These are phyloP conservation scores for Coccomyxa subellipsoidea DNA, from an alignment of 163 green algal genomes.

Conservation along the genomic window DNA sequence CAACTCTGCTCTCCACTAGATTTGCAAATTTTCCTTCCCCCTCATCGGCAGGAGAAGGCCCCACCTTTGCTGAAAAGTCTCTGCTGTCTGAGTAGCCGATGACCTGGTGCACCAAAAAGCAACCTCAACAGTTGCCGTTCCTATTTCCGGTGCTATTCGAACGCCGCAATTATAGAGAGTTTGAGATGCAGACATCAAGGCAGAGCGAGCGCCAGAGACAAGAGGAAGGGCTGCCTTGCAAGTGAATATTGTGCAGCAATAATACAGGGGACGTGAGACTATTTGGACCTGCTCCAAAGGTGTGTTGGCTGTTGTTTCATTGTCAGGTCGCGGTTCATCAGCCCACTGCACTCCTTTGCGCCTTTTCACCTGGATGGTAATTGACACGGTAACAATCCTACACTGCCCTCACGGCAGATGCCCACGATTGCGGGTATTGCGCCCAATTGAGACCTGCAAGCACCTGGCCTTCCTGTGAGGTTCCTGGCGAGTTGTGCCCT, in stretches of 20 bases:
- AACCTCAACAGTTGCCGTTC: no score
- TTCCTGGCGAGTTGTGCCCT: not conserved
- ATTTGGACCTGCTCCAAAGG: not conserved
- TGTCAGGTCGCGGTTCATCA: not conserved
- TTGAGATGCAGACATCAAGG: not conserved
- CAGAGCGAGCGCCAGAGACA: no score
- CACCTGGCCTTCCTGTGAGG: not conserved
- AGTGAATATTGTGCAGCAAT: no score
- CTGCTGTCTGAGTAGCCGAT: conserved; percentile 16
- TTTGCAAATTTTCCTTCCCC: conserved; percentile 5
- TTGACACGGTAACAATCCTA: not conserved
- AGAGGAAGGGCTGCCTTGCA: no score
- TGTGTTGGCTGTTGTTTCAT: not conserved
- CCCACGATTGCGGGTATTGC: not conserved
- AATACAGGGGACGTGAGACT: no score
- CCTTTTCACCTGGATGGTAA: not conserved
- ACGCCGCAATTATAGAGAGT: not conserved
- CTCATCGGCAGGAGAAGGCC: not conserved
- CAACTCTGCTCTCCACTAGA: conserved; percentile 12
- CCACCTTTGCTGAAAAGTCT: conserved; percentile 10
- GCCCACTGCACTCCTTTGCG: not conserved
- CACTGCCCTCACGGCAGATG: not conserved
- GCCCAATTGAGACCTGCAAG: not conserved
- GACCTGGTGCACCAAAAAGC: conserved; percentile 10
- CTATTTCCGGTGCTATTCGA: no score